Conservation (phyloP, 768 basidiomycete species). For the Rhizopogon vesiculosus region DNA sequence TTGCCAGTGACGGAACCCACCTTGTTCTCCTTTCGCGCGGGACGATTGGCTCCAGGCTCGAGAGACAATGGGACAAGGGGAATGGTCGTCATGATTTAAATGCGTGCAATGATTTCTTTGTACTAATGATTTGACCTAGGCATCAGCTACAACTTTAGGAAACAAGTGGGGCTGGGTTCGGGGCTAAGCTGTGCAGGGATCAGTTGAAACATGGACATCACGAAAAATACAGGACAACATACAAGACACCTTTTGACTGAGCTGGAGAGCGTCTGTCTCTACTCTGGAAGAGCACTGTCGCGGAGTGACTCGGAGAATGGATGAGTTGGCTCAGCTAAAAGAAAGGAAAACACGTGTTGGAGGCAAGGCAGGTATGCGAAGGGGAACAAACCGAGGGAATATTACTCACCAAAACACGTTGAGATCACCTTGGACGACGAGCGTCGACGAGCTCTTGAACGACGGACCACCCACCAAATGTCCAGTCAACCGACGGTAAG, state of each 20-base stretch:
- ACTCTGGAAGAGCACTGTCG: constrained; percentile 15
- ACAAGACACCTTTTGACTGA: background rate
- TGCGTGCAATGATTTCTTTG: constrained; percentile 4
- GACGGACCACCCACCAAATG: no score
- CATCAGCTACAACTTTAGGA: constrained; percentile 2
- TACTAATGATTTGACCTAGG: background rate
- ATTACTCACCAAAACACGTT: constrained; percentile 3
- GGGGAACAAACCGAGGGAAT: constrained; percentile 14
- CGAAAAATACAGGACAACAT: background rate
- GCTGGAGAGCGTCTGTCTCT: constrained; percentile 1
- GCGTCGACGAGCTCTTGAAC: constrained; percentile 13
- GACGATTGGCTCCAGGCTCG: constrained; percentile 1
- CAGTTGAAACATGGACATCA: background rate
- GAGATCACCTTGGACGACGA: constrained; percentile 5
- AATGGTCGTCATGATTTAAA: constrained; percentile 7
- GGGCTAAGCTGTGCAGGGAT: constrained; percentile 1
- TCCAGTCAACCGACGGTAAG: no score
- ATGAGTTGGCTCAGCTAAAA: constrained; percentile 30
- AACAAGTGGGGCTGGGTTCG: constrained; percentile 2
- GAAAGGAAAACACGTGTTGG: constrained; percentile 42
- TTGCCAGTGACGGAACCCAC: constrained; percentile 21
- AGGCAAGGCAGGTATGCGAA: constrained; percentile 23
- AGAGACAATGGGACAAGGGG: background rate
- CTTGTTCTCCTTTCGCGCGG: constrained; percentile 38
- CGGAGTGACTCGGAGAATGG: constrained; percentile 30